A percentile compares a stretch with the other conserved stretches of the same genome.
phyloP scores from a whole-genome alignment of 176 grass and related monocot species.

The Themeda triandra region DNA sequence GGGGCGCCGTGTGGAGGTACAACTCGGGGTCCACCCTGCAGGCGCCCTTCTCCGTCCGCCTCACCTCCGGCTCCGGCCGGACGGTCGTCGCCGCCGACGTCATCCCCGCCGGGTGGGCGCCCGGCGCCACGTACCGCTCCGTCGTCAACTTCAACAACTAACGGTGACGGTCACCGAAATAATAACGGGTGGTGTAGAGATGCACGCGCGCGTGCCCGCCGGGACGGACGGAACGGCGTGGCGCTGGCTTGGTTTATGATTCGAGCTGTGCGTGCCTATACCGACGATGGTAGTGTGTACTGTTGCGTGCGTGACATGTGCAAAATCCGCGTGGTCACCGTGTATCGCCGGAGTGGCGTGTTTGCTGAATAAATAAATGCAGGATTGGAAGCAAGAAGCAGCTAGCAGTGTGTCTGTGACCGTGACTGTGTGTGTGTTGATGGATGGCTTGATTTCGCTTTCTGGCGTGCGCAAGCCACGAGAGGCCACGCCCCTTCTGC shows the following conservation, averaged over 20 bases:
- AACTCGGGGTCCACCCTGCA: constrained; percentile 18
- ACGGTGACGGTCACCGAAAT: neutral
- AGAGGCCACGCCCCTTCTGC: too few relatives aligned
- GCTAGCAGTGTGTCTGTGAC: too few relatives aligned
- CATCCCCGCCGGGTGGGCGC: constrained; percentile 46
- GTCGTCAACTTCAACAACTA: constrained; percentile 53
- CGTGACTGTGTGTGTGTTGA: too few relatives aligned
- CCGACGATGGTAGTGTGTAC: neutral
- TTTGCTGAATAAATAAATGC: neutral
- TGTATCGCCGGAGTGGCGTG: neutral
- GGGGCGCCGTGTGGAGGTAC: constrained; percentile 62
- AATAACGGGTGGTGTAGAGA: neutral
- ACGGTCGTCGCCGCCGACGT: constrained; percentile 39
- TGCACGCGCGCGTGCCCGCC: neutral
- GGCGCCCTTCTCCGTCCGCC: constrained; percentile 54
- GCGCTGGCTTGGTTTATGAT: constrained; percentile 37
- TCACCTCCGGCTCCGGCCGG: constrained; percentile 53
- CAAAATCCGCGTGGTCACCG: neutral
- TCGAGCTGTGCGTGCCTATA: neutral
- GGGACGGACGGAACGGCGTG: neutral
- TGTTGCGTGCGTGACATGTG: neutral
- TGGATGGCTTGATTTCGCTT: too few relatives aligned
- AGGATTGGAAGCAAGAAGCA: too few relatives aligned
- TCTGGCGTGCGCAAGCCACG: neutral
- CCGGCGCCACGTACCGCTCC: constrained; percentile 52